phyloP scores from a whole-genome alignment of 352 stramenopile genomes.

The Plasmopara muralis region DNA sequence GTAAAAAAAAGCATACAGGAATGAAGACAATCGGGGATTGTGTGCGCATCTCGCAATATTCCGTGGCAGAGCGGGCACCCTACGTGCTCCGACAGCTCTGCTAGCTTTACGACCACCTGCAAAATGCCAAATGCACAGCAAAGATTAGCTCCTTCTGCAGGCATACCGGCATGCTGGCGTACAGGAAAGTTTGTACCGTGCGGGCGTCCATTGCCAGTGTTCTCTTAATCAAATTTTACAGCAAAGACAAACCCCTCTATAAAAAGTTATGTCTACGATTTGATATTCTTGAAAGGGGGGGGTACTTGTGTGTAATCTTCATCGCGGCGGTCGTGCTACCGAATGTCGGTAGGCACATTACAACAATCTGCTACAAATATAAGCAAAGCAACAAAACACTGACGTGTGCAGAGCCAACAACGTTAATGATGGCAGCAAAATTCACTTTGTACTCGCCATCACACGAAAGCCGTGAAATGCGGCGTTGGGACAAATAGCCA shows the following conservation, averaged over 20 bases:
- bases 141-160: background rate
- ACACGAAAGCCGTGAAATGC: no score
- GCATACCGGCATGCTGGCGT: background rate
- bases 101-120: slow-evolving; percentile 48
- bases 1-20: slow-evolving; percentile 39
- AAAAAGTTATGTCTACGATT: background rate
- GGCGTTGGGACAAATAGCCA: no score
- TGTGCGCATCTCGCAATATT: slow-evolving; percentile 69
- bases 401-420: no score
- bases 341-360: no score
- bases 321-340: no score
- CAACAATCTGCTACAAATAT: no score
- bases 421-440: no score
- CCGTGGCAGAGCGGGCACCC: slow-evolving; percentile 60
- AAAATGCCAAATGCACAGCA: slow-evolving; percentile 1
- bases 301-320: no score
- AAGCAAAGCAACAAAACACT: no score
- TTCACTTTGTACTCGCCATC: no score
- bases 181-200: slow-evolving; percentile 12
- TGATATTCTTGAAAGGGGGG: no score
- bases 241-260: no score
- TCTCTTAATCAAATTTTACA: background rate
- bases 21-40: slow-evolving; percentile 76
- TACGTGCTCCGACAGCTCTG: slow-evolving; percentile 53
- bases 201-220: slow-evolving; percentile 22